Evolutionary conservation across 768 basidiomycete species (phyloP), one percentile per base, ranked within the genome.

Genomic region (Auriculariales sp.): DNA sequence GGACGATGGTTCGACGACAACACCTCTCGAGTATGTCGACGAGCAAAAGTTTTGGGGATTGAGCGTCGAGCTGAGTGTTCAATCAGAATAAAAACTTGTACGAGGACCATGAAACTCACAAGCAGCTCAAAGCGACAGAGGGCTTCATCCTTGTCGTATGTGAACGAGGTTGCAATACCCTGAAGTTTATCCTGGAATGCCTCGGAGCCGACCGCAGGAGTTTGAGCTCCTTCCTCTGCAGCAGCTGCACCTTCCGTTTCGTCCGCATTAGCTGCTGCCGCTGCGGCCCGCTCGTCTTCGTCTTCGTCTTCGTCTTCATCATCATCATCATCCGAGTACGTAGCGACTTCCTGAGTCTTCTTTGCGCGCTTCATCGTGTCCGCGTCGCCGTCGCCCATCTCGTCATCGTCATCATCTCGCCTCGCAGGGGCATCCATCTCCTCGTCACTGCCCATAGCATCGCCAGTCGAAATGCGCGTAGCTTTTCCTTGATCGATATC

Each of bases 1-100:
- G 87, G 51, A 99, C 71, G 55, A 98, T 71, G 2, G 90, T 85
- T 48, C 77, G 78, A 39, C 80, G 72, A 64, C 93, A 97, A 10
- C 82, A 78, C 49, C 82, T 74, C 62, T 98, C 95, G 50, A 98
- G 74, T 53, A 99, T 79, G 44, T 92, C 94, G 45, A 98, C 90
- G 35, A 99, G 74, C 19, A 99, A 71, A 29, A 99, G 72, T 65
- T 98, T 98, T 10, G 92, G 92, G 62, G 91, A 82, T 57, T 87
- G 79, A 36, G 84, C 76, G 10, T 75, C 70, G 68, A 98, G 93
- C 91, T 98, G 53, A 45, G 30, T 33, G 4, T 48, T 19, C 15
- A 49, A 30, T 45, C 3, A 15, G n/a, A 19, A 17, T 49, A 4
- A 48, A 28, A 32, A 25, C 3, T 47, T 12, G n/a, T 48, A 33